These are phyloP conservation scores for Psophocarpus tetragonolobus DNA, from an alignment of 306 rosid species.

Conservation along the genomic window DNA sequence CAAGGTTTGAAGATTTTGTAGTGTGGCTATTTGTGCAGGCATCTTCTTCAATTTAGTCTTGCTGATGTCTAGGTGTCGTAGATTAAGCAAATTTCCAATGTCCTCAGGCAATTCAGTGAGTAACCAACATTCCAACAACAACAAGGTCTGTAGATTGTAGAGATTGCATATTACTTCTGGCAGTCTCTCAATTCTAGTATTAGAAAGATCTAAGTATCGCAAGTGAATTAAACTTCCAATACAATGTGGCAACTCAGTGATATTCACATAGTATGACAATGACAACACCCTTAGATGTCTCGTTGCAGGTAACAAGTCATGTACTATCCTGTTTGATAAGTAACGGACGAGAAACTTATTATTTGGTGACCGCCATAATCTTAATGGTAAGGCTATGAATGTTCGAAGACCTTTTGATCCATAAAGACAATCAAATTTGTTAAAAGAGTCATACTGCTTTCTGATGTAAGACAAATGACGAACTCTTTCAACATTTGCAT, in stretches of 20 bases:
- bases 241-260: not conserved
- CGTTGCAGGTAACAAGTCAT: not conserved
- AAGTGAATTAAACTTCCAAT: slow-evolving; percentile 28
- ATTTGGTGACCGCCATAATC: not conserved
- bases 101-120: not conserved
- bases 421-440: not conserved
- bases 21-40: not conserved
- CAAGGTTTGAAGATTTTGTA: slow-evolving; percentile 18
- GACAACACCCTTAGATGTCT: slow-evolving; percentile 27
- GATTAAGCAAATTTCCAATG: not conserved
- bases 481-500: not conserved
- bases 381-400: slow-evolving; percentile 13
- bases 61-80: not conserved
- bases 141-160: slow-evolving; percentile 35
- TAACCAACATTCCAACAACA: not conserved
- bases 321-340: not conserved
- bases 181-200: not conserved
- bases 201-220: slow-evolving; percentile 28
- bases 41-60: not conserved
- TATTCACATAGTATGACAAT: not conserved
- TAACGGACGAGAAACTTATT: not conserved
- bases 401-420: not conserved
- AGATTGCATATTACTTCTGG: not conserved
- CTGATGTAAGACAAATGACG: slow-evolving; percentile 34
- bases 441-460: not conserved